Base-by-base conservation (phyloP, 2,329 filamentous ascomycete species). In the Colletotrichum limetticola region DNA sequence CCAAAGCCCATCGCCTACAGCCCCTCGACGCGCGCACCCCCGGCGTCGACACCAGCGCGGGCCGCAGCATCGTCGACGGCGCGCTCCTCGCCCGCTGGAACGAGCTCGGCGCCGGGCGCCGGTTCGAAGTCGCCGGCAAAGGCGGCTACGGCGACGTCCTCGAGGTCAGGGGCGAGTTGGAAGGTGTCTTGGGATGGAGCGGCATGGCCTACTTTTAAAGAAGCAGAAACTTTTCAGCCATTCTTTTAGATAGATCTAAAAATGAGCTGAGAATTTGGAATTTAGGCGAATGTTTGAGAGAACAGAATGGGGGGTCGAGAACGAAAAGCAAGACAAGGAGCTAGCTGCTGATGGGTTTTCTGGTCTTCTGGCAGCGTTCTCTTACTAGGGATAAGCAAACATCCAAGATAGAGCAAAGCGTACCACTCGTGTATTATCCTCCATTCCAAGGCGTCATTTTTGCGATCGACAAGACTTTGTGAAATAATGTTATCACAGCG, bases 41-140 rank as follows among this genome's bases (percentile, higher is more conserved):
- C 0, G 89, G 86, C 16, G 89, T 91, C 1, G 90, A 91, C 63
- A 87, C 86, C 69, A 89, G 84, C 76, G 89, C 87, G 0, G 90
- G 89, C 1, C 86, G 93, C 22, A 91, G 90, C 2, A 89, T 97
- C 64, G 88, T 98, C 4, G 95, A 98, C 80, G 95, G 95, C 0
- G 88, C 87, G n/a, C 79, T 98, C 53, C 81, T 98, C 74, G 87
- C 89, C 72, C 84, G 95, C 70, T 97, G 95, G 91, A 87, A 90
- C 53, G 94, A 97, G 83, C 81, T 97, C 75, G 89, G 93, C 6
- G 92, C 91, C 56, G 91, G 92, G 62, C 90, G 92, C 75, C 86
- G 92, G 76, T 88, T 86, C 7, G 95, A 97, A 82, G 91, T 96
- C 58, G 89, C 94, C 1, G 89, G 91, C 0, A 89, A 95, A 76